These are phyloP conservation scores for Cercospora sp. DNA, from an alignment of 2,329 filamentous ascomycete species.

Conservation along the genomic window DNA sequence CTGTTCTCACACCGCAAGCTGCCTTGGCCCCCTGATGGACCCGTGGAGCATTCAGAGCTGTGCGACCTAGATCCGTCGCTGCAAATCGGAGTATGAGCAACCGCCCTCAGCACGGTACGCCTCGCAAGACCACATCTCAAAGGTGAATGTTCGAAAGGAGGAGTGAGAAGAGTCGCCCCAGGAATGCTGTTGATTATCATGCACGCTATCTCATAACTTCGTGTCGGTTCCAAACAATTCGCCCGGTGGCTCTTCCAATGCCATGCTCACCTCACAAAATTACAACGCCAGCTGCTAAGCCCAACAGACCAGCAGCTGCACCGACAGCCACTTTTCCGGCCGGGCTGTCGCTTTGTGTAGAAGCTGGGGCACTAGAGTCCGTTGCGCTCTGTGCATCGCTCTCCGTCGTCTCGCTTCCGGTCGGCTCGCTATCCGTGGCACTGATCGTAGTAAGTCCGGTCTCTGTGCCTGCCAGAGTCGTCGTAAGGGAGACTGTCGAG, in stretches of 20 bases:
- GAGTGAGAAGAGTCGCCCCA: neutral
- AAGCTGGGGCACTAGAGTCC: constrained; percentile 3
- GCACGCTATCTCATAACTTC: neutral
- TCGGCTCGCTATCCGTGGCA: constrained; percentile 3
- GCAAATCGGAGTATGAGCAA: neutral
- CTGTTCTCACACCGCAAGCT: neutral
- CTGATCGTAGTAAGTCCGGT: neutral
- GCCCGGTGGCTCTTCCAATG: neutral
- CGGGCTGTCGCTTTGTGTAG: constrained; percentile 7
- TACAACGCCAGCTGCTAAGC: constrained; percentile 12
- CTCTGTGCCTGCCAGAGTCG: constrained; percentile 3
- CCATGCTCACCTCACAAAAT: constrained; percentile 6
- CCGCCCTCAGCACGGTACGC: neutral
- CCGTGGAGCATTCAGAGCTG: neutral
- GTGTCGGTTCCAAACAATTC: neutral
- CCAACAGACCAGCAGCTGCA: constrained; percentile 10
- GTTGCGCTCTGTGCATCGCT: neutral
- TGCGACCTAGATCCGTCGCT: neutral
- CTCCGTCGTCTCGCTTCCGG: neutral
- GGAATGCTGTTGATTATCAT: neutral
- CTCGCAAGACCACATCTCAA: neutral
- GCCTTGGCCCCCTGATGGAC: neutral
- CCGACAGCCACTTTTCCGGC: constrained; percentile 10
- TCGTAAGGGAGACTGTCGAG: neutral
- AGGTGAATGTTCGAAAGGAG: neutral